Evolutionary conservation across 345 rosid species (phyloP).

Genomic region (Clausena lansium): DNA sequence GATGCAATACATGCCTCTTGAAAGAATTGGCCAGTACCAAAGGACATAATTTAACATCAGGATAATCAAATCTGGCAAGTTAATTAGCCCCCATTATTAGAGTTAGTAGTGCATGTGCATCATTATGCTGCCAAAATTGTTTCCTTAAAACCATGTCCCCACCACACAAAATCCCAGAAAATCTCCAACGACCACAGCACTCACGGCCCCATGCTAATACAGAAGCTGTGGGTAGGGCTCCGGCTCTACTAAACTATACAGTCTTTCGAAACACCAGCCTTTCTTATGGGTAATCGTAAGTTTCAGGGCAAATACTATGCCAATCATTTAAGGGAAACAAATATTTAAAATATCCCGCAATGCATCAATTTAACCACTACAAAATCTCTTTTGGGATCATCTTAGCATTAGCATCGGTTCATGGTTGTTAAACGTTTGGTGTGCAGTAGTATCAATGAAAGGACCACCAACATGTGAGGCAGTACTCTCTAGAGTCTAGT

Average conservation of each 20-base stretch:
- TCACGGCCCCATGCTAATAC: background rate
- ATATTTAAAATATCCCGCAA: background rate
- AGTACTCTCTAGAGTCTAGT: constrained; percentile 18
- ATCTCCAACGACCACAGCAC: background rate
- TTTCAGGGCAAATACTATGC: background rate
- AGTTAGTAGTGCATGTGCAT: background rate
- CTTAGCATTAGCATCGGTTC: background rate
- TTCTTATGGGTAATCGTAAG: background rate
- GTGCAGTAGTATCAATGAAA: constrained; percentile 17
- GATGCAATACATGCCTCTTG: background rate
- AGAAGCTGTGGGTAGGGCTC: background rate
- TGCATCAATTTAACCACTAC: background rate
- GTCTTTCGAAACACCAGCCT: background rate
- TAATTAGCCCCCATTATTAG: background rate
- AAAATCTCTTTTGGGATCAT: background rate
- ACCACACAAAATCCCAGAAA: background rate
- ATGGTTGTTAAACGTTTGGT: constrained; percentile 8
- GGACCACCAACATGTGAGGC: constrained; percentile 32
- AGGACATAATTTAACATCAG: no score
- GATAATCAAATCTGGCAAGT: background rate
- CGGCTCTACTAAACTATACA: background rate
- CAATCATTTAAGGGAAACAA: background rate
- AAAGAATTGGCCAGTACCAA: background rate
- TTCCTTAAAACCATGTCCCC: background rate
- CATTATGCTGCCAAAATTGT: background rate